phyloP scores from a whole-genome alignment of 2,329 filamentous ascomycete species.

The Talaromyces atroroseus region DNA sequence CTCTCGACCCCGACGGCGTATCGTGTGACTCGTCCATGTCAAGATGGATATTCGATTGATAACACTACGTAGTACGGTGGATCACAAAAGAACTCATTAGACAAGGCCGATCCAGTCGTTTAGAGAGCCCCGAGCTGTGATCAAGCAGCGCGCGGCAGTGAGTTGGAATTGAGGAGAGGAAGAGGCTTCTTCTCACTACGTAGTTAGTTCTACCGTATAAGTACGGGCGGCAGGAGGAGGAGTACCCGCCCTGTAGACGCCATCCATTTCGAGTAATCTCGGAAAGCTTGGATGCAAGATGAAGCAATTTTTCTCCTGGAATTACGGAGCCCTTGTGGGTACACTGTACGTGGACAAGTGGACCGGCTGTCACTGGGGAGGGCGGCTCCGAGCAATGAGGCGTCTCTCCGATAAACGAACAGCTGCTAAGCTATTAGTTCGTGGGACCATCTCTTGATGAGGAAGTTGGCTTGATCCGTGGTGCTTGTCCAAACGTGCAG shows the following conservation, averaged over 20 bases:
- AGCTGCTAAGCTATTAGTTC: background rate
- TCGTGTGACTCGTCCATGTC: background rate
- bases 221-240: background rate
- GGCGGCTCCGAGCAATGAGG: background rate
- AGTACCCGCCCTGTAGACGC: background rate
- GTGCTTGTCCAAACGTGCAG: too few relatives aligned
- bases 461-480: too few relatives aligned
- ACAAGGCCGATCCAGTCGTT: too few relatives aligned
- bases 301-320: background rate
- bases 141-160: background rate
- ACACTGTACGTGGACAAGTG: background rate
- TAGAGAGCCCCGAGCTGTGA: too few relatives aligned
- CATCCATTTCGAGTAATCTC: background rate
- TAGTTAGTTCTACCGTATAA: background rate
- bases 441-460: too few relatives aligned
- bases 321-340: background rate
- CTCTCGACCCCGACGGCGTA: background rate
- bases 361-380: background rate
- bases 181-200: background rate
- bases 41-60: background rate
- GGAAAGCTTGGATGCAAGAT: background rate
- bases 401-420: background rate
- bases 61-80: too few relatives aligned
- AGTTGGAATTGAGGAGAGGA: background rate
- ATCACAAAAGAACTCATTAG: too few relatives aligned